Conservation (phyloP, 768 basidiomycete species). For the Obba rivulosa region DNA sequence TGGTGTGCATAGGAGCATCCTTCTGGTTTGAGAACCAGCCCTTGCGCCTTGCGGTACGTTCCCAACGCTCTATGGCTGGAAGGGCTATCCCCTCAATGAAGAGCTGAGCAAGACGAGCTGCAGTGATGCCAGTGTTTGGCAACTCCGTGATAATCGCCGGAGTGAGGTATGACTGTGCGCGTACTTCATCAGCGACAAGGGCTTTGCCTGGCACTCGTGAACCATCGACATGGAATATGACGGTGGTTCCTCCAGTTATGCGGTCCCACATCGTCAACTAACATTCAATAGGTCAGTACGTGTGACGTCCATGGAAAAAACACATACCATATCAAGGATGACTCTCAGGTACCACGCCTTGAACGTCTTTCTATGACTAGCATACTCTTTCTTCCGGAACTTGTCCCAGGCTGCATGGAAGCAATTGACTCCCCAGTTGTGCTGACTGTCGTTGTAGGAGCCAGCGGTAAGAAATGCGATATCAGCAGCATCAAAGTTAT, state of each 20-base stretch:
- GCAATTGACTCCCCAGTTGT: neutral
- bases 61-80: neutral
- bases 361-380: neutral
- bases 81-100: neutral
- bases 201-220: neutral
- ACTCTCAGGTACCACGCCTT: neutral
- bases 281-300: neutral
- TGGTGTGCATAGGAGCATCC: neutral
- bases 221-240: constrained; percentile 1
- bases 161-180: neutral
- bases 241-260: neutral
- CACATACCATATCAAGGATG: neutral
- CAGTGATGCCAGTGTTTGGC: neutral
- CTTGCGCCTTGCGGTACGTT: neutral
- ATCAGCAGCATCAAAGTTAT: neutral
- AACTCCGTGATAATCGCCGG: neutral
- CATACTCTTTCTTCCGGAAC: neutral
- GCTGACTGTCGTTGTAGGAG: constrained; percentile 1
- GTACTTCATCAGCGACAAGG: neutral
- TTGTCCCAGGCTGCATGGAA: neutral
- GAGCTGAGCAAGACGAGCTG: neutral
- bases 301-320: neutral
- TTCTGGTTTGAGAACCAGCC: neutral
- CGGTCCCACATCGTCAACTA: neutral
- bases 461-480: neutral